Evolutionary conservation across 2,329 filamentous ascomycete genomes (phyloP), one percentile per base, ranked within the genome.

Genomic region (Pseudogymnoascus sp.): DNA sequence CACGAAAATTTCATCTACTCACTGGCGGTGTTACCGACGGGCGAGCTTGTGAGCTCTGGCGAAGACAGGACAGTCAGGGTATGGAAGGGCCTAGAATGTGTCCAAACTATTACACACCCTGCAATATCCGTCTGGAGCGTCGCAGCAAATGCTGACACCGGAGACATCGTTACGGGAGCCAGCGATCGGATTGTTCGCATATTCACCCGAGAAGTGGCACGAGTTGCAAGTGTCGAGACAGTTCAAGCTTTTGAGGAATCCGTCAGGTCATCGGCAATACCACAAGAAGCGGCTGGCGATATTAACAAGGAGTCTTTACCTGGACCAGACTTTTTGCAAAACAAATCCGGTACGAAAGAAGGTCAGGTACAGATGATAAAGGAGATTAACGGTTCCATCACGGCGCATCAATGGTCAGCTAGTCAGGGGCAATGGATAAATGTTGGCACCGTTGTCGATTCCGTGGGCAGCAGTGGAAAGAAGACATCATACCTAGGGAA

Each of bases 1-100:
- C 95, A 99, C 70, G 92, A 96, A 63, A 95, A 88, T 72, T 99
- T 96, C 73, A 94, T 99, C 63, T 99, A 99, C 75, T 89, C 90
- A 6, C 77, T 99, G 12, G 82, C 89, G 1, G 81, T 83, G 21
- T 77, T 96, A 8, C 90, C 93, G 0, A 87, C 89, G 0, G 93
- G 93, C 5, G 92, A 97, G 72, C 80, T 99, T 31, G 89, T 95
- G 59, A 97, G 93, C 74, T 86, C 91, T 1, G 92, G 92, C 16
- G 94, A 99, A 75, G 94, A 99, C 75, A 85, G 94, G n/a, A 97
- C 94, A 0, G 85, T 96, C 35, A 84, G 91, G 61, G 80, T 99
- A 72, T 99, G 95, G 94, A 87, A 83, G 68, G 90, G 88, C 49
- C 83, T 79, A 12, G 82, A 92, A 63, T 97, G 93, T 72, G 77